These are phyloP conservation scores for Epichloe bromicola DNA, from an alignment of 2,329 filamentous ascomycete genomes.

Conservation along the genomic window DNA sequence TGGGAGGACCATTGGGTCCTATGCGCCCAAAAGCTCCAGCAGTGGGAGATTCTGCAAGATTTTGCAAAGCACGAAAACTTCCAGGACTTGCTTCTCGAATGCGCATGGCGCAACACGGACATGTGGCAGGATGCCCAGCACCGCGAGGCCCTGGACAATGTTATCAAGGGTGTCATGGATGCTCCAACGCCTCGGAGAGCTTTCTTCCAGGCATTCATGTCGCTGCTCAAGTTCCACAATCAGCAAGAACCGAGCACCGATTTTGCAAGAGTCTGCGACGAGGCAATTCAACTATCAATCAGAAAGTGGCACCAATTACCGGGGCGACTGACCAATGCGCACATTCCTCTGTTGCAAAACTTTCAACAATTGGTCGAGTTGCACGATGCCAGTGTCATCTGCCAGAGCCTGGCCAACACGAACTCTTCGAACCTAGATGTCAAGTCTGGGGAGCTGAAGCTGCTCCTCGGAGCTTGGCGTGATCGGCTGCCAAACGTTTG, in stretches of 20 bases:
- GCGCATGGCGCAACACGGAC: conserved; percentile 89
- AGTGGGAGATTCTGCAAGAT: conserved; percentile 96
- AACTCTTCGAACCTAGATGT: conserved; percentile 75
- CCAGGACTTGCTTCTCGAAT: conserved; percentile 88
- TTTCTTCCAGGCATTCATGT: conserved; percentile 99
- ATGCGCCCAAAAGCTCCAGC: conserved; percentile 94
- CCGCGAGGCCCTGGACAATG: conserved; percentile 76
- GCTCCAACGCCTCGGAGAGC: conserved; percentile 84
- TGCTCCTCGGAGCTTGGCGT: conserved; percentile 87
- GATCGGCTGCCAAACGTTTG: conserved; percentile 93
- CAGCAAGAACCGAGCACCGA: conserved; percentile 69
- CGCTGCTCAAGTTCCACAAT: conserved; percentile 82
- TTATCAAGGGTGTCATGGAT: conserved; percentile 96
- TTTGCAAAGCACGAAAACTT: conserved; percentile 99
- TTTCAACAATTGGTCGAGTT: conserved; percentile 97
- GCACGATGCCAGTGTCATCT: conserved; percentile 95
- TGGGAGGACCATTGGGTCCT: conserved; percentile 99
- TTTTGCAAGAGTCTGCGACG: conserved; percentile 84
- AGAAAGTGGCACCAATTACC: conserved; percentile 99
- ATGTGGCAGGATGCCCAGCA: conserved; percentile 84
- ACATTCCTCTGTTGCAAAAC: conserved; percentile 88
- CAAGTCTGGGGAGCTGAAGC: conserved; percentile 90
- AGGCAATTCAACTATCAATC: conserved; percentile 93
- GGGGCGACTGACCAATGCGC: conserved; percentile 81
- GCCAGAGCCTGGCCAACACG: conserved; percentile 75